Conservation (phyloP, 2,329 filamentous ascomycete genomes). For the Cryphonectria nitschkei region DNA sequence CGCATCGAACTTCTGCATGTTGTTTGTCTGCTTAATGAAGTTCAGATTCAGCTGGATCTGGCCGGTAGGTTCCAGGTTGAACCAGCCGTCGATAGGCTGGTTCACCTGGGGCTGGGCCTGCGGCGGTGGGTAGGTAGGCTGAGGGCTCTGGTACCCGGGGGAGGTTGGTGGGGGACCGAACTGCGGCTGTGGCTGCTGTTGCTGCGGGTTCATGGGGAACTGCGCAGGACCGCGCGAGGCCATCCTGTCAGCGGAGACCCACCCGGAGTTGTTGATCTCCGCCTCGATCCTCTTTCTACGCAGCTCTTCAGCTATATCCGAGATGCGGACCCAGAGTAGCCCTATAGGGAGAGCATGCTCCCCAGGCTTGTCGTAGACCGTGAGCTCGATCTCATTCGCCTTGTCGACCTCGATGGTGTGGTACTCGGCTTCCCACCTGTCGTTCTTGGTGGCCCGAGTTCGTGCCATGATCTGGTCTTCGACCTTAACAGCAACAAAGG, state of each 20-base stretch:
- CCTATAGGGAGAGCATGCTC: conserved; percentile 92
- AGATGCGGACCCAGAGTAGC: conserved; percentile 94
- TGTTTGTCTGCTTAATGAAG: conserved; percentile 89
- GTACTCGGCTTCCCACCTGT: conserved; percentile 89
- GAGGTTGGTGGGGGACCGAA: conserved; percentile 51
- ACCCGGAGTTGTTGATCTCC: conserved; percentile 91
- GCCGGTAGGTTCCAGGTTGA: conserved; percentile 91
- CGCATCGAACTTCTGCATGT: conserved; percentile 80
- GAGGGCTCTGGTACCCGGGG: conserved; percentile 40
- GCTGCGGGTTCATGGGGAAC: conserved; percentile 60
- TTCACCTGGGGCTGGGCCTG: conserved; percentile 56
- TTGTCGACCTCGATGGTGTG: conserved; percentile 96
- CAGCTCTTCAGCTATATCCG: conserved; percentile 97
- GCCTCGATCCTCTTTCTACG: conserved; percentile 95
- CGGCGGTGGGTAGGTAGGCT: conserved; percentile 35
- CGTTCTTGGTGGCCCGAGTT: conserved; percentile 81
- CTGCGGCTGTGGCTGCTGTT: conserved; percentile 36
- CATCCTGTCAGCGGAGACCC: conserved; percentile 98
- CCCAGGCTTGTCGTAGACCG: conserved; percentile 92
- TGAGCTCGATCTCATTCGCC: conserved; percentile 97
- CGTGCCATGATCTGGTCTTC: conserved; percentile 91
- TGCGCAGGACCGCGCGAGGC: conserved; percentile 58
- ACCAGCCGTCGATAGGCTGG: conserved; percentile 87
- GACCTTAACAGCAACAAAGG: conserved; percentile 94
- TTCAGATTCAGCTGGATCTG: conserved; percentile 89